A percentile compares a stretch with the other conserved stretches of the same genome.
Evolutionary conservation across 345 rosid genomes (phyloP).

Genomic region (Citrus maxima): DNA sequence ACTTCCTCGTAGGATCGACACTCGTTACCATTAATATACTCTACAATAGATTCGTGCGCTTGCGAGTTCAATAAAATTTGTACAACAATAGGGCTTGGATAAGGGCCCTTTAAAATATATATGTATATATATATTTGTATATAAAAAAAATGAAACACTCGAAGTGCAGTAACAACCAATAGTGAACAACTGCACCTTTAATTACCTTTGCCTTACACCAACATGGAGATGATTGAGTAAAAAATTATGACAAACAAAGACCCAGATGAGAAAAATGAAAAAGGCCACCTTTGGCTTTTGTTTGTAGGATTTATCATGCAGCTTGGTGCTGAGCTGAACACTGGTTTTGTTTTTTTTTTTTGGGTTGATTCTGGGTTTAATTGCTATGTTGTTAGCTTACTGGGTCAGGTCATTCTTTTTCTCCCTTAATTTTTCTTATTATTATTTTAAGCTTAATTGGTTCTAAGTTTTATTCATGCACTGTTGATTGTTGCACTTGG

Average conservation of each 20-base stretch:
- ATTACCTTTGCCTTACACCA: no score
- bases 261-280: constrained; percentile 7
- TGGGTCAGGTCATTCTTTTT: constrained; percentile 56
- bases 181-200: no score
- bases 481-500: background rate
- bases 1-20: no score
- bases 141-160: no score
- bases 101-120: no score
- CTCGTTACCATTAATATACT: no score
- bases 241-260: constrained; percentile 17
- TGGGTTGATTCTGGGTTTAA: constrained; percentile 60
- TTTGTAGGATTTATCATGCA: constrained; percentile 90
- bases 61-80: no score
- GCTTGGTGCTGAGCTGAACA: constrained; percentile 97
- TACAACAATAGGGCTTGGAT: no score
- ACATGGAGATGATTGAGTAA: background rate
- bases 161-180: no score
- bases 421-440: background rate
- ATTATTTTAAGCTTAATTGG: background rate
- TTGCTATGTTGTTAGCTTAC: constrained; percentile 72
- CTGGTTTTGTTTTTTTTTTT: constrained; percentile 81
- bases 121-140: no score
- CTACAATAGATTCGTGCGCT: no score
- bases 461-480: background rate
- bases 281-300: constrained; percentile 67